Percentiles rank a stretch among this genome's conserved stretches.
These are phyloP conservation scores for Saitozyma podzolica DNA, from an alignment of 768 basidiomycete genomes.

Conservation along the genomic window DNA sequence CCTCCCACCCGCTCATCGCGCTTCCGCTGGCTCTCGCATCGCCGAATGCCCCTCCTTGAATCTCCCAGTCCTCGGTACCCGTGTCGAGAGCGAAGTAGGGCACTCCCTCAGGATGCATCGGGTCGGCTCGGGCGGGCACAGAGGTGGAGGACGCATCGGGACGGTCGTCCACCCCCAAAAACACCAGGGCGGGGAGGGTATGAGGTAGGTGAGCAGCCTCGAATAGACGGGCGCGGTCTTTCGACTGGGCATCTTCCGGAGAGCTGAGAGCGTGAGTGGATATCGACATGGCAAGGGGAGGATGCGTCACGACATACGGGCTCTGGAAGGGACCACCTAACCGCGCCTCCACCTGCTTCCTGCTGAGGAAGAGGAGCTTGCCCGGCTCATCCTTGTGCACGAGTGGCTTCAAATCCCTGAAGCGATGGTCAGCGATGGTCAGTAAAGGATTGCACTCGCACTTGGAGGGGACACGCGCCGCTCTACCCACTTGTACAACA, in stretches of 20 bases:
- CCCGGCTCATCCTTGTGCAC: conserved; percentile 58
- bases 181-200: conserved; percentile 38
- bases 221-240: conserved; percentile 57
- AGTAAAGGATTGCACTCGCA: conserved; percentile 28
- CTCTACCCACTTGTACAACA: conserved; percentile 65
- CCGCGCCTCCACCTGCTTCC: conserved; percentile 69
- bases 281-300: not conserved
- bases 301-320: conserved; percentile 24
- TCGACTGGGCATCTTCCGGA: conserved; percentile 14
- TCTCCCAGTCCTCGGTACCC: conserved; percentile 54
- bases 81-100: conserved; percentile 85
- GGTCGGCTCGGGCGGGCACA: conserved; percentile 64
- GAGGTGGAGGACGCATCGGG: conserved; percentile 22
- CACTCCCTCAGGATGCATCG: conserved; percentile 70
- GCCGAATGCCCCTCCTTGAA: conserved; percentile 56
- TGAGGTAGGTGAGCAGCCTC: conserved; percentile 41
- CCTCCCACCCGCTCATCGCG: conserved; percentile 64
- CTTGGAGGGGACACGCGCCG: conserved; percentile 35
- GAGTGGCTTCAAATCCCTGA: conserved; percentile 53
- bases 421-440: conserved; percentile 46
- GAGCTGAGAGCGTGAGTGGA: conserved; percentile 7
- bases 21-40: conserved; percentile 46
- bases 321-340: conserved; percentile 20
- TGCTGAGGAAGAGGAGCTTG: conserved; percentile 65
- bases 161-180: conserved; percentile 50